These are phyloP conservation scores for Ricinus communis DNA, from an alignment of 345 rosid genomes.

Conservation along the genomic window DNA sequence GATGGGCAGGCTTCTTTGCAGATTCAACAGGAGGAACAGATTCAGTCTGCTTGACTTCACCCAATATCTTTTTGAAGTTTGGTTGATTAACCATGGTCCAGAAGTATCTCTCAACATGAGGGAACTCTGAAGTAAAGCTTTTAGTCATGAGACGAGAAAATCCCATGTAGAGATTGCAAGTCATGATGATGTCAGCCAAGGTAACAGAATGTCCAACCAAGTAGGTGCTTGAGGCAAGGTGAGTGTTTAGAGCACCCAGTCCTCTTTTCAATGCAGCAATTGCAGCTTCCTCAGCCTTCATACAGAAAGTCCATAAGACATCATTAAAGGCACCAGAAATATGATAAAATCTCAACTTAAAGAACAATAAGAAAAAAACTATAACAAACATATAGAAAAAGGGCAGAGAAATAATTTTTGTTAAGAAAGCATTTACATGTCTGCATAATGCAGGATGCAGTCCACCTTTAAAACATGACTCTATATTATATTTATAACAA, in stretches of 20 bases:
- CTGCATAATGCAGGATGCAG: no score
- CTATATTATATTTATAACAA: neutral
- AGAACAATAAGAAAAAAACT: neutral
- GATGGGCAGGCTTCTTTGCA: slow-evolving; percentile 62
- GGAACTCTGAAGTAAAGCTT: slow-evolving; percentile 82
- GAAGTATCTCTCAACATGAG: slow-evolving; percentile 95
- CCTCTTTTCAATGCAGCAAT: slow-evolving; percentile 75
- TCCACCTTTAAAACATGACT: neutral
- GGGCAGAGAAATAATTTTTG: no score
- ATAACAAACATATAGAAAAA: neutral
- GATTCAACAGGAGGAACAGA: slow-evolving; percentile 54
- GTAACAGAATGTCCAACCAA: slow-evolving; percentile 89
- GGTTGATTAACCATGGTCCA: slow-evolving; percentile 98
- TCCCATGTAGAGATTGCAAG: slow-evolving; percentile 71
- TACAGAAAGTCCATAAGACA: neutral
- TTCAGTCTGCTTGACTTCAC: slow-evolving; percentile 80
- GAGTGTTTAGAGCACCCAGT: slow-evolving; percentile 64
- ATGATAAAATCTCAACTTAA: no score
- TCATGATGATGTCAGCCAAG: slow-evolving; percentile 77
- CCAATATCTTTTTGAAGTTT: slow-evolving; percentile 71
- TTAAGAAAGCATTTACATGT: no score
- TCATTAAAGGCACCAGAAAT: no score
- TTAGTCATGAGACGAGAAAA: slow-evolving; percentile 56
- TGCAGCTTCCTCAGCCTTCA: slow-evolving; percentile 82
- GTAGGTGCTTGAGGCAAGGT: slow-evolving; percentile 76